phyloP scores from a whole-genome alignment of 352 stramenopile species.

The Globisporangium cylindrosporum region DNA sequence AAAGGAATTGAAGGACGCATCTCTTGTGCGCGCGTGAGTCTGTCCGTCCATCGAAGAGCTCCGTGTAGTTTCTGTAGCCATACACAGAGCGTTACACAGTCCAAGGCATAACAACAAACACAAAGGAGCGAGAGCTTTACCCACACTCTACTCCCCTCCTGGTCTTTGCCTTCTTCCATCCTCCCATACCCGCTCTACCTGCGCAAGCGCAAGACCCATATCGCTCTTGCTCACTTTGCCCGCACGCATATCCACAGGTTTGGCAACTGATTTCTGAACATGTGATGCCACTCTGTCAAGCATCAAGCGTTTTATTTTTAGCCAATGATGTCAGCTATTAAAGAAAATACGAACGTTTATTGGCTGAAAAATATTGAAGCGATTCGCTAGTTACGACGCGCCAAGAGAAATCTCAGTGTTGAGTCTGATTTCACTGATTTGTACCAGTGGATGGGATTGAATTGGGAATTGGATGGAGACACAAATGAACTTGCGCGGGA shows the following conservation, averaged over 20 bases:
- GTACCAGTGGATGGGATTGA: background rate
- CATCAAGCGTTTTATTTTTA: background rate
- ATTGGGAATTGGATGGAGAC: background rate
- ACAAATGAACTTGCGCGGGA: background rate
- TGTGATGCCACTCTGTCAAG: background rate
- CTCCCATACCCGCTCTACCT: background rate
- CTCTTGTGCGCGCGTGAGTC: background rate
- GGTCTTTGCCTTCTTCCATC: background rate
- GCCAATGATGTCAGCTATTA: background rate
- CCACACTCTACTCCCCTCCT: background rate
- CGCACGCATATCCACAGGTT: slow-evolving; percentile 1
- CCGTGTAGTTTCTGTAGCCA: background rate
- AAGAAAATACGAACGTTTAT: background rate
- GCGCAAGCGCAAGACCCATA: background rate
- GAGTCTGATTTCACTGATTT: background rate
- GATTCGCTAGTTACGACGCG: background rate
- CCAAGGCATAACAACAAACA: background rate
- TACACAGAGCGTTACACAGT: background rate
- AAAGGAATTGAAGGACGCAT: background rate
- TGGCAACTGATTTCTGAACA: slow-evolving; percentile 8
- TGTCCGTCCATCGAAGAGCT: background rate
- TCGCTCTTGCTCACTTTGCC: background rate
- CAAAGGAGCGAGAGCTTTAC: background rate
- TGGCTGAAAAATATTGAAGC: background rate
- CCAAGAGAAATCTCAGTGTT: background rate